Conservation (phyloP, 768 basidiomycete species). For the Tylopilus subfusipes region DNA sequence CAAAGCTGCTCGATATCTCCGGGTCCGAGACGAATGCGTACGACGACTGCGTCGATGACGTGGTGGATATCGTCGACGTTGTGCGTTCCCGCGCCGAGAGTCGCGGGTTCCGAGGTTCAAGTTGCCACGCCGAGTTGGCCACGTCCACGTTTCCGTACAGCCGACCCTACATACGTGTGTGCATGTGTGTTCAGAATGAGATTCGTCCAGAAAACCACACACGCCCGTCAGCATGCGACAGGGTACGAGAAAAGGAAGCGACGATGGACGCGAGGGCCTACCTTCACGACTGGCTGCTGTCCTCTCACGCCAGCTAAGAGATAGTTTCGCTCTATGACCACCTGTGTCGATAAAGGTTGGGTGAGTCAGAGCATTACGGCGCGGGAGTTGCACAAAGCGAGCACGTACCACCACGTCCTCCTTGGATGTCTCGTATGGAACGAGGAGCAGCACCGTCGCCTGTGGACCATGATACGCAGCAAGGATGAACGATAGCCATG, state of each 20-base stretch:
- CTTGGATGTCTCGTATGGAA: constrained; percentile 67
- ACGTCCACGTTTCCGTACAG: constrained; percentile 70
- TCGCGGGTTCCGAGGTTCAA: constrained; percentile 59
- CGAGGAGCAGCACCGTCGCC: constrained; percentile 74
- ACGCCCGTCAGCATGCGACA: neutral
- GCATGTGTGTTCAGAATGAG: neutral
- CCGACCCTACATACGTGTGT: constrained; percentile 50
- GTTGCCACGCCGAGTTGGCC: constrained; percentile 70
- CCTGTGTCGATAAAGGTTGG: constrained; percentile 37
- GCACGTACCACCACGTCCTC: constrained; percentile 64
- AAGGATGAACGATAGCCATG: constrained; percentile 15
- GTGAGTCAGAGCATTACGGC: neutral
- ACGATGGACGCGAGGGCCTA: constrained; percentile 27
- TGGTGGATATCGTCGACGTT: constrained; percentile 68
- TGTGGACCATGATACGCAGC: constrained; percentile 29
- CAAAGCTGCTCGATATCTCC: constrained; percentile 82
- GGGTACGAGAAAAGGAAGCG: neutral
- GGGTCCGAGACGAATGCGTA: constrained; percentile 81
- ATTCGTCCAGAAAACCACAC: neutral
- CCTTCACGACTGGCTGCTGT: constrained; percentile 71
- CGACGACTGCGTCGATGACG: constrained; percentile 76
- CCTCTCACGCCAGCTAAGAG: constrained; percentile 72
- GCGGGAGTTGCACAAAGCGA: neutral
- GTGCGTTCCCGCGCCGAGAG: constrained; percentile 66
- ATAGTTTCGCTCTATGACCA: constrained; percentile 66